These are phyloP conservation scores for Brachypodium distachyon DNA, from an alignment of 202 grass and related monocot species.

Conservation along the genomic window DNA sequence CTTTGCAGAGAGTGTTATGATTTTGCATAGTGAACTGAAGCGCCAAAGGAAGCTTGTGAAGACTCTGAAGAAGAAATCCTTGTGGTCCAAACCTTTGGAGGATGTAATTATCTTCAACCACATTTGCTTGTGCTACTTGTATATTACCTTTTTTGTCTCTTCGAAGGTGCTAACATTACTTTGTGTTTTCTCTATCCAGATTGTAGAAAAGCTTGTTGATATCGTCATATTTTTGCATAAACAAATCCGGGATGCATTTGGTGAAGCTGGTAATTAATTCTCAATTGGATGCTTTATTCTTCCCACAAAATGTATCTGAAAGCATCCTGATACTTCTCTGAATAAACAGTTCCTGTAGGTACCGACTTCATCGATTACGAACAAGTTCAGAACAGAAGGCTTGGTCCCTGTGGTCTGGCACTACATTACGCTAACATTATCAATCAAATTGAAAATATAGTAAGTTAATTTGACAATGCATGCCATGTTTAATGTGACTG, in stretches of 20 bases:
- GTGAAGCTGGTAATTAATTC: constrained; percentile 33
- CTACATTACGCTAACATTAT: constrained; percentile 98
- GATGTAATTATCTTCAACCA: constrained; percentile 47
- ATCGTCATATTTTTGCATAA: constrained; percentile 67
- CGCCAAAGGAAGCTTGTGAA: constrained; percentile 92
- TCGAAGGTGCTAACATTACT: constrained; percentile 4
- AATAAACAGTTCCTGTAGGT: constrained; percentile 33
- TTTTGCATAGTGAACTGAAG: constrained; percentile 83
- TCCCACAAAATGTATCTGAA: neutral
- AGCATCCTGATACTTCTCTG: neutral
- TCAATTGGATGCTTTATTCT: neutral
- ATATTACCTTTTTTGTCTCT: neutral
- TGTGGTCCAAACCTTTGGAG: constrained; percentile 89
- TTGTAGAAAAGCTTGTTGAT: constrained; percentile 96
- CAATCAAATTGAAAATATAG: constrained; percentile 97
- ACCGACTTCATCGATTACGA: constrained; percentile 3
- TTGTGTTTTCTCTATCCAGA: constrained; percentile 26
- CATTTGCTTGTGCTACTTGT: neutral
- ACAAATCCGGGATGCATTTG: constrained; percentile 63
- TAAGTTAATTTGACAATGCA: constrained; percentile 48
- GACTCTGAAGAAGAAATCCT: constrained; percentile 91
- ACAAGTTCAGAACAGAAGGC: constrained; percentile 41
- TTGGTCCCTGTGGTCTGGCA: constrained; percentile 74
- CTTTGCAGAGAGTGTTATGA: constrained; percentile 75
- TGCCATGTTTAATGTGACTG: neutral